A percentile compares a stretch with the other conserved stretches of the same genome.
These are phyloP conservation scores for Juglanconis juglandina DNA, from an alignment of 2,329 filamentous ascomycete genomes.

Conservation along the genomic window DNA sequence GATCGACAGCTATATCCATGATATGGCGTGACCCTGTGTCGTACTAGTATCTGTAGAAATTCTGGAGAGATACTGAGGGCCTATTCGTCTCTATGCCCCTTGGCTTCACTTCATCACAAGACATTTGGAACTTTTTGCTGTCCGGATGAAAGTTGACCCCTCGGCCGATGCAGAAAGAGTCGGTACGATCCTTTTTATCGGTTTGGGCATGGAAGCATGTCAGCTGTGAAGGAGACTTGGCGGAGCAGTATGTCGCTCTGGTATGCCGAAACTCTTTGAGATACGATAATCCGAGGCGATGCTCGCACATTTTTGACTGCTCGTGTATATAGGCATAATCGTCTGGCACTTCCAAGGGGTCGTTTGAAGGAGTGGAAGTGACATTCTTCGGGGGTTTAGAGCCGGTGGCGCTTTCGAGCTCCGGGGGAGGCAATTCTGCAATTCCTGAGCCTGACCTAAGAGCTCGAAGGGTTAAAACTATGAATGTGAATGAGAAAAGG, in stretches of 20 bases:
- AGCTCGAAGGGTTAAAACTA: too few species aligned
- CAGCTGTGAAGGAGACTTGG: background rate
- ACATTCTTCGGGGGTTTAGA: too few species aligned
- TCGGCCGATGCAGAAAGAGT: slow-evolving; percentile 8
- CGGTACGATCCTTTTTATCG: background rate
- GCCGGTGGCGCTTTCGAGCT: too few species aligned
- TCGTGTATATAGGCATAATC: background rate
- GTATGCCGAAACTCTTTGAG: background rate
- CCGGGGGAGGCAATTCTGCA: too few species aligned
- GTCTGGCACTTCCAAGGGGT: background rate
- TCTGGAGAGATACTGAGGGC: background rate
- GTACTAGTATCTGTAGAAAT: slow-evolving; percentile 9
- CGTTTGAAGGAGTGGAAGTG: background rate
- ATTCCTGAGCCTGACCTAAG: too few species aligned
- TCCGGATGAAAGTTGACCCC: background rate
- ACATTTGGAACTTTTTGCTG: slow-evolving; percentile 1
- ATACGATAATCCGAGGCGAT: background rate
- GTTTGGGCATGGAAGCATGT: slow-evolving; percentile 10
- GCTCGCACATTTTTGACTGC: background rate
- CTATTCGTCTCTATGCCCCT: background rate
- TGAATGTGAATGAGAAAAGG: too few species aligned
- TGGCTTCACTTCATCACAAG: background rate
- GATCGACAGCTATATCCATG: background rate
- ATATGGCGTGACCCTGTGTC: background rate
- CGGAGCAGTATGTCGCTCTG: slow-evolving; percentile 10